A percentile compares a stretch with the other conserved stretches of the same genome.
These are phyloP conservation scores for Eucalyptus paniculata DNA, from an alignment of 345 rosid species.

Conservation along the genomic window DNA sequence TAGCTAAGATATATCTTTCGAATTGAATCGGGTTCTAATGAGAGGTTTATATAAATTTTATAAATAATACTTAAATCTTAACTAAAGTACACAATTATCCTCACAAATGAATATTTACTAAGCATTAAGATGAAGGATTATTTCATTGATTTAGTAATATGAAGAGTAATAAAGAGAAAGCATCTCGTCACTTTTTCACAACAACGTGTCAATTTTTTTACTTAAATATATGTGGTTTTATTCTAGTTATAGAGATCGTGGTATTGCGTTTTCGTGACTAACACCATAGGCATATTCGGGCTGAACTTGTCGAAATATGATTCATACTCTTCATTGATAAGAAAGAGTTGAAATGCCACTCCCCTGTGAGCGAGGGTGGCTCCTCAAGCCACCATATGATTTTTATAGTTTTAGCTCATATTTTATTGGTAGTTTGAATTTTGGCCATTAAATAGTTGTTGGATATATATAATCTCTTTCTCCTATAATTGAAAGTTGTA, in stretches of 20 bases:
- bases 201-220: too few relatives aligned
- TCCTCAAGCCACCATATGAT: fast-evolving
- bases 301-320: fast-evolving
- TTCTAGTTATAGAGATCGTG: too few relatives aligned
- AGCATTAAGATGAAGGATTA: fast-evolving
- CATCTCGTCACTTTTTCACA: too few relatives aligned
- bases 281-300: fast-evolving
- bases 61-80: fast-evolving
- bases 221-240: too few relatives aligned
- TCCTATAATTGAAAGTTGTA: fast-evolving
- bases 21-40: too few relatives aligned
- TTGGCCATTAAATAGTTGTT: fast-evolving
- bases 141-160: fast-evolving
- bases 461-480: fast-evolving
- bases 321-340: too few relatives aligned
- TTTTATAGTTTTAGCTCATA: too few relatives aligned
- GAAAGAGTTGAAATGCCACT: fast-evolving
- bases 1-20: too few relatives aligned
- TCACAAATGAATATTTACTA: too few relatives aligned
- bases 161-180: too few relatives aligned
- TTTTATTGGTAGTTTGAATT: fast-evolving
- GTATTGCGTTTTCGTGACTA: fast-evolving
- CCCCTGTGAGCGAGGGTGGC: too few relatives aligned
- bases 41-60: fast-evolving
- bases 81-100: too few relatives aligned